Conservation (phyloP, 1,284 basidiomycete genomes). For the Takashimella tepidaria region DNA sequence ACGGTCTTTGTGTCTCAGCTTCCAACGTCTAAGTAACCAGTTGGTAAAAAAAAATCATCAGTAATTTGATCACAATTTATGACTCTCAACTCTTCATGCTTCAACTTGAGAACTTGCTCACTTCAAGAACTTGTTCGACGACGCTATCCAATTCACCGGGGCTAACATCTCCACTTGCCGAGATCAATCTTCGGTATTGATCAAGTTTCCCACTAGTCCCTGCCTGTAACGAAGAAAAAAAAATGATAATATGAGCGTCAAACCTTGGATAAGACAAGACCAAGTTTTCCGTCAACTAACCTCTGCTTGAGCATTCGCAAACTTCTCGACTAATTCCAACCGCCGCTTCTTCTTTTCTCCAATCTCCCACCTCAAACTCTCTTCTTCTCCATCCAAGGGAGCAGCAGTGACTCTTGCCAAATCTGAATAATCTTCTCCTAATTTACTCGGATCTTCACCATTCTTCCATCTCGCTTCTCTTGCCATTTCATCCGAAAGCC, state of each 20-base stretch:
- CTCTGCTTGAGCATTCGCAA: constrained; percentile 76
- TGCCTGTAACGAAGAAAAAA: constrained; percentile 26
- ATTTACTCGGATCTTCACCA: constrained; percentile 21
- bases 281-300: constrained; percentile 46
- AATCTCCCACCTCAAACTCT: constrained; percentile 64
- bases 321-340: constrained; percentile 63
- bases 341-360: constrained; percentile 61
- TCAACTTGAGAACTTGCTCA: too few relatives aligned
- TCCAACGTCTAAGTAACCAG: neutral
- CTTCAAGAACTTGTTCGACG: constrained; percentile 59
- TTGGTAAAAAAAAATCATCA: neutral
- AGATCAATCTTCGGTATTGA: constrained; percentile 79
- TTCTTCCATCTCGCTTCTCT: constrained; percentile 56
- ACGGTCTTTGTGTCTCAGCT: neutral
- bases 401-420: constrained; percentile 45
- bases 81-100: too few relatives aligned
- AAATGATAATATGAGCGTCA: neutral
- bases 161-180: constrained; percentile 69
- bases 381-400: constrained; percentile 51
- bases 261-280: constrained; percentile 2
- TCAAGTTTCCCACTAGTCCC: constrained; percentile 82
- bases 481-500: constrained; percentile 76
- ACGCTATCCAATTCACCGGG: constrained; percentile 77
- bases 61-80: too few relatives aligned
- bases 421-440: constrained; percentile 40